Evolutionary conservation across 148 eudicot species (phyloP).

Genomic region (Dysphania ambrosioides): DNA sequence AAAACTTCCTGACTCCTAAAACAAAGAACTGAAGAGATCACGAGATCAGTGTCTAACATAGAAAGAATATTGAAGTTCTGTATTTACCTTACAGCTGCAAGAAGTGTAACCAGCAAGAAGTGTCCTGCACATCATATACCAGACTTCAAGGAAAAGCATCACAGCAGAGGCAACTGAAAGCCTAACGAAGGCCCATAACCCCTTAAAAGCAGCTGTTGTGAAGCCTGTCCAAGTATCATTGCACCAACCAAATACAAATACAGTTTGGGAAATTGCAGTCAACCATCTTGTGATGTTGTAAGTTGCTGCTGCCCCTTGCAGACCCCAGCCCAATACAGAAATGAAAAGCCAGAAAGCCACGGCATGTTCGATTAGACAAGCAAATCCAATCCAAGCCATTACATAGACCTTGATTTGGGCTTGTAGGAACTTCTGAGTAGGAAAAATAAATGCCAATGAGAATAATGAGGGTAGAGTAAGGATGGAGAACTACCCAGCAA

Average conservation of each 20-base stretch:
- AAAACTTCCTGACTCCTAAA: not conserved
- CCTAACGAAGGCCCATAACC: conserved; percentile 60
- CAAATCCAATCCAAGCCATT: conserved; percentile 41
- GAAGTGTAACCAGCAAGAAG: conserved; percentile 62
- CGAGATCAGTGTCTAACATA: not conserved
- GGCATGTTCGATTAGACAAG: conserved; percentile 32
- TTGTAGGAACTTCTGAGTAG: conserved; percentile 63
- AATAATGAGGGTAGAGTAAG: conserved; percentile 49
- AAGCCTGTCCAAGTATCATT: conserved; percentile 63
- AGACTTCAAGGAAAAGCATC: conserved; percentile 69
- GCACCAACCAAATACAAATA: conserved; percentile 52
- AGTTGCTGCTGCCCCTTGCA: conserved; percentile 55
- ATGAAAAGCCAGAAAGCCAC: conserved; percentile 51
- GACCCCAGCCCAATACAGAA: conserved; percentile 47
- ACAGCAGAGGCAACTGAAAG: conserved; percentile 75
- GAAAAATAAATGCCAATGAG: conserved; percentile 57
- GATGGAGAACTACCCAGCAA: conserved; percentile 32
- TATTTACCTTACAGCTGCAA: conserved; percentile 71
- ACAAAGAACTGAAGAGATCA: not conserved
- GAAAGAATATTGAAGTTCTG: not conserved
- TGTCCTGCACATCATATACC: conserved; percentile 67
- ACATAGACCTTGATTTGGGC: conserved; percentile 63
- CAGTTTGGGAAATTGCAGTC: conserved; percentile 35
- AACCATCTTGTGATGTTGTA: conserved; percentile 47
- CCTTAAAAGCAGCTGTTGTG: conserved; percentile 50